Evolutionary conservation across 2,329 filamentous ascomycete species (phyloP), one percentile per base, ranked within the genome.

Genomic region (Chalaropsis ovoidea): DNA sequence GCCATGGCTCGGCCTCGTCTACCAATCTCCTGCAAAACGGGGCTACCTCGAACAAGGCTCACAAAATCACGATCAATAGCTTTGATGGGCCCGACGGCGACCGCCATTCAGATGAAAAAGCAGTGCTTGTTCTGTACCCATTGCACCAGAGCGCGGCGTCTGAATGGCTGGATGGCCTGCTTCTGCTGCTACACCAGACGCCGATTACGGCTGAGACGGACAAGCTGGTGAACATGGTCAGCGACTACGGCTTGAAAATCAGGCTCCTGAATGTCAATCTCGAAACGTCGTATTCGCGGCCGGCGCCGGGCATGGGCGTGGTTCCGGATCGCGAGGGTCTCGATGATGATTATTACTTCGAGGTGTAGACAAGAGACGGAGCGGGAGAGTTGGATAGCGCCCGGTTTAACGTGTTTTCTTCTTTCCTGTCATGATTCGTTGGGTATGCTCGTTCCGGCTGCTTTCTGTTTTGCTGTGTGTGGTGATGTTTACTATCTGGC

Each of bases 141-240:
- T 79, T 85, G 67, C 89, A 85, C 67, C 88, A 94, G 73, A 89
- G 85, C 69, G 78, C 94, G 61, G 94, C 94, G 10, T 95, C 91
- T 0, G 94, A 99, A 76, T 99, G 94, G 94, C 81, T 99, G 4
- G 94, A 99, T 74, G 94, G 94, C 0, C 77, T 99, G 69, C 81
- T 97, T 66, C 95, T 99, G 91, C 80, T 99, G 65, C 81, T 99
- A 27, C 91, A 95, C 72, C 94, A 99, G 75, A 85, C 92, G 67
- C 94, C 94, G 22, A 96, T 99, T 73, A 99, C 94, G n/a, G 85
- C 91, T 2, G 93, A 97, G 76, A 97, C 94, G 43, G 93, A 88
- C 73, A 95, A 94, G 75, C 78, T 97, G 68, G 87, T 96, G 64
- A 85, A 86, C 65, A 78, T 96, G 71, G 89, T 97, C 67, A 86